Conservation (phyloP, 2,329 filamentous ascomycete species). For the Aspergillus caelatus region DNA sequence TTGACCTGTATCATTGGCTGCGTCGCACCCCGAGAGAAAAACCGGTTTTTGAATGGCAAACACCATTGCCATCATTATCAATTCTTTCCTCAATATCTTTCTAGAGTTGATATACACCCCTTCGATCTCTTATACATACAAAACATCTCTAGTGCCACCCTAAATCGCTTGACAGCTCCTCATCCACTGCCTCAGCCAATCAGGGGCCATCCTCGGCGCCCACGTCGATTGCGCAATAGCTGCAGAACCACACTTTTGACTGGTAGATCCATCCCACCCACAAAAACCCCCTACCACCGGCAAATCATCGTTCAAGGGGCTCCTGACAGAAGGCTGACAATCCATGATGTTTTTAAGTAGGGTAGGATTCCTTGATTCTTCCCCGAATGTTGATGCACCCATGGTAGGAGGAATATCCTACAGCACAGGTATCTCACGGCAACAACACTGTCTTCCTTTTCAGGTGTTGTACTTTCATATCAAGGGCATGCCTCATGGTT, state of each 20-base stretch:
- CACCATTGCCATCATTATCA: neutral
- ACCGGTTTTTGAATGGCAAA: neutral
- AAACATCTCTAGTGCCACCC: neutral
- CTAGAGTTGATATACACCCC: neutral
- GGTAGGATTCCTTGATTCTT: too few species aligned
- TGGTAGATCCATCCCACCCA: neutral
- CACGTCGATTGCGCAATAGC: constrained; percentile 14
- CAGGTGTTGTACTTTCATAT: too few species aligned
- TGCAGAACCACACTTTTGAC: neutral
- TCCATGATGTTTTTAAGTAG: neutral
- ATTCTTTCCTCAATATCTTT: neutral
- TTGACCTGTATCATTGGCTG: neutral
- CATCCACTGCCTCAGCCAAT: constrained; percentile 1
- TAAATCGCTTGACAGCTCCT: constrained; percentile 1
- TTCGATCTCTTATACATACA: neutral
- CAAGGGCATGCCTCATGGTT: too few species aligned
- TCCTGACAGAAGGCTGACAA: neutral
- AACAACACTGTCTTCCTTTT: too few species aligned
- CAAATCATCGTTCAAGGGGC: neutral
- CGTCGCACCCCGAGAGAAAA: neutral
- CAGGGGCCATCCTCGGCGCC: neutral
- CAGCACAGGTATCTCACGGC: too few species aligned
- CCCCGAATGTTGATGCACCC: too few species aligned
- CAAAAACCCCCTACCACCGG: too few species aligned
- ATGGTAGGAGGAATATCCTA: too few species aligned